These are phyloP conservation scores for Boletus rubroflammeus DNA, from an alignment of 768 basidiomycete genomes.

Conservation along the genomic window DNA sequence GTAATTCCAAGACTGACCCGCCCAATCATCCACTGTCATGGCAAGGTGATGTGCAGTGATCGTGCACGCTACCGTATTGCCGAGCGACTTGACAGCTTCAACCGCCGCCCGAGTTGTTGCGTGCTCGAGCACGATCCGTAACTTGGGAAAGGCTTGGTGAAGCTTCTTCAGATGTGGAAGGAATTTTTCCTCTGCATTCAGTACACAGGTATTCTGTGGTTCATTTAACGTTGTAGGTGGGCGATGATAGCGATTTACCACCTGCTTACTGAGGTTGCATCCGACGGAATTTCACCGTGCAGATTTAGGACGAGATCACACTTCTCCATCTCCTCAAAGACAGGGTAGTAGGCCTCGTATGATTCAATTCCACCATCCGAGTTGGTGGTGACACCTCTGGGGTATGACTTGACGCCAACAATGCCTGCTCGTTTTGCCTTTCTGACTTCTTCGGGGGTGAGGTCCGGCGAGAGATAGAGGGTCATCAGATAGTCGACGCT, in stretches of 20 bases:
- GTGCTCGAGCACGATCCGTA: constrained; percentile 96
- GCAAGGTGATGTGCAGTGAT: constrained; percentile 97
- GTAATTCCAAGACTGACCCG: constrained; percentile 91
- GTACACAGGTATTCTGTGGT: constrained; percentile 76
- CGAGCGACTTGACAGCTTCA: constrained; percentile 76
- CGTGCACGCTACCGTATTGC: constrained; percentile 85
- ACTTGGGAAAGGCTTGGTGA: constrained; percentile 77
- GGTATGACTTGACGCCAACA: constrained; percentile 92
- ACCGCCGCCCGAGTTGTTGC: constrained; percentile 92
- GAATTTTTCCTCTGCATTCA: constrained; percentile 91
- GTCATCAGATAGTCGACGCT: constrained; percentile 90
- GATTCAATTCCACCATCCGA: constrained; percentile 95
- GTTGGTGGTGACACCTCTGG: constrained; percentile 95
- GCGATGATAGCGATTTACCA: background rate
- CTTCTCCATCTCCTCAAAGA: constrained; percentile 93
- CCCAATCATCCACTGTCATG: constrained; percentile 95
- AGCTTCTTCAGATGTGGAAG: constrained; percentile 82
- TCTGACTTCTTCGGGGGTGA: constrained; percentile 86
- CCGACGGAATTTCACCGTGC: constrained; percentile 96
- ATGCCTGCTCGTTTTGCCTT: constrained; percentile 87
- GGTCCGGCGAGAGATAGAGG: constrained; percentile 86
- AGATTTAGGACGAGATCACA: constrained; percentile 93
- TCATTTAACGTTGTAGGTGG: background rate
- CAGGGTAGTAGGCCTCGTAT: constrained; percentile 88
- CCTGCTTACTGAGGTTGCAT: constrained; percentile 49